A percentile compares a stretch with the other conserved stretches of the same genome.
Evolutionary conservation across 2,329 filamentous ascomycete species (phyloP).

Genomic region (Microascus cirrosus): DNA sequence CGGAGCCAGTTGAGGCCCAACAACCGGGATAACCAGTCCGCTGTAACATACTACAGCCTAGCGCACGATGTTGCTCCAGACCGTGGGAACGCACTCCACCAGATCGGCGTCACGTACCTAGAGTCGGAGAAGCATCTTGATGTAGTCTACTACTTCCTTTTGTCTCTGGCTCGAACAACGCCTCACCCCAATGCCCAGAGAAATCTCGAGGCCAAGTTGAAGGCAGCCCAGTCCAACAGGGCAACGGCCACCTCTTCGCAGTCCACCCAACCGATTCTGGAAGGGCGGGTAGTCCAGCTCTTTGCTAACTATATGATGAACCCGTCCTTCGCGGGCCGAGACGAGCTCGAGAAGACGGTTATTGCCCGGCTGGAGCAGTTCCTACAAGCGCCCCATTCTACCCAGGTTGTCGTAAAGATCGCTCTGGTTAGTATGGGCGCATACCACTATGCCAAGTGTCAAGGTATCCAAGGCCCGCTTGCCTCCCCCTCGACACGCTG

Average conservation of each 20-base stretch:
- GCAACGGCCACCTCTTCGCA: constrained; percentile 20
- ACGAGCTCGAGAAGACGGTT: constrained; percentile 78
- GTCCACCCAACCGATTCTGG: constrained; percentile 51
- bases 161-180: constrained; percentile 61
- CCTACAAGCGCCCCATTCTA: constrained; percentile 38
- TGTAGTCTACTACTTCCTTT: constrained; percentile 82
- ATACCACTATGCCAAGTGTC: constrained; percentile 55
- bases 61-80: constrained; percentile 68
- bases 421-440: constrained; percentile 79
- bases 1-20: constrained; percentile 63
- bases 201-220: constrained; percentile 75
- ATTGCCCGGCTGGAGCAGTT: constrained; percentile 55
- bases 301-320: constrained; percentile 79
- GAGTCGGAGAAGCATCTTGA: constrained; percentile 71
- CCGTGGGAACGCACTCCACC: constrained; percentile 77
- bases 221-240: constrained; percentile 20
- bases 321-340: constrained; percentile 59
- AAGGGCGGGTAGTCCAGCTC: constrained; percentile 74
- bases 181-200: constrained; percentile 63
- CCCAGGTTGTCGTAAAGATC: constrained; percentile 63
- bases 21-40: constrained; percentile 65
- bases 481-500: background rate
- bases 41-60: constrained; percentile 74
- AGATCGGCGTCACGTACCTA: constrained; percentile 76
- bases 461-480: background rate